Conservation (phyloP, 78 protist genomes). For the Isochrysis galbana region DNA sequence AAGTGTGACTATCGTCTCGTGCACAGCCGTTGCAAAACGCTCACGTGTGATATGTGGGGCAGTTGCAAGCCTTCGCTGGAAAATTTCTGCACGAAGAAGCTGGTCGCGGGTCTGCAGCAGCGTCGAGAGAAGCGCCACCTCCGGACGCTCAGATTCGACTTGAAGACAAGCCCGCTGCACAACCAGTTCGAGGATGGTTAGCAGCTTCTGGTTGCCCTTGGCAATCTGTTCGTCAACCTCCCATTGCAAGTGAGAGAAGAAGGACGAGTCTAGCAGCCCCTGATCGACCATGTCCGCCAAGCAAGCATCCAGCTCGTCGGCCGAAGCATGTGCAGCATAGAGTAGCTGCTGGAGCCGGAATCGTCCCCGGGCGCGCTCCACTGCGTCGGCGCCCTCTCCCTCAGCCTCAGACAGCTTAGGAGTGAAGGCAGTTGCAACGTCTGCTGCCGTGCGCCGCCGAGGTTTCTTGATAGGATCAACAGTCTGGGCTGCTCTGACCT, state of each 20-base stretch:
- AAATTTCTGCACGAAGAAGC: neutral
- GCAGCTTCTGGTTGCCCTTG: neutral
- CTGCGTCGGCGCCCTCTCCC: neutral
- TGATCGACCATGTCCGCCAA: neutral
- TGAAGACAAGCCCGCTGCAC: neutral
- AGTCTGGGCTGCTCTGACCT: neutral
- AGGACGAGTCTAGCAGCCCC: neutral
- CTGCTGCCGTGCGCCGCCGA: neutral
- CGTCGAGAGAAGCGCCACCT: neutral
- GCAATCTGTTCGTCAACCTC: neutral
- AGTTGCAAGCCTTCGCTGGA: neutral
- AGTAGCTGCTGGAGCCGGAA: neutral
- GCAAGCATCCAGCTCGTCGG: neutral
- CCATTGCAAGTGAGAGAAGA: neutral
- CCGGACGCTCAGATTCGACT: neutral
- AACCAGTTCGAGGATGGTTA: neutral
- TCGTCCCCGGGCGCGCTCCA: neutral
- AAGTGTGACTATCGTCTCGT: neutral
- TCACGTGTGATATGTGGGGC: neutral
- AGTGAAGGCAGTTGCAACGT: neutral
- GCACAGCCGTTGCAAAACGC: neutral
- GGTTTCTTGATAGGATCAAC: neutral
- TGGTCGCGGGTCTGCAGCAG: neutral
- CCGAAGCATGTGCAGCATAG: neutral
- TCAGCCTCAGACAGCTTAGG: neutral